Evolutionary conservation across 768 basidiomycete genomes (phyloP), one percentile per base, ranked within the genome.

Genomic region (Albatrellus ellisii): DNA sequence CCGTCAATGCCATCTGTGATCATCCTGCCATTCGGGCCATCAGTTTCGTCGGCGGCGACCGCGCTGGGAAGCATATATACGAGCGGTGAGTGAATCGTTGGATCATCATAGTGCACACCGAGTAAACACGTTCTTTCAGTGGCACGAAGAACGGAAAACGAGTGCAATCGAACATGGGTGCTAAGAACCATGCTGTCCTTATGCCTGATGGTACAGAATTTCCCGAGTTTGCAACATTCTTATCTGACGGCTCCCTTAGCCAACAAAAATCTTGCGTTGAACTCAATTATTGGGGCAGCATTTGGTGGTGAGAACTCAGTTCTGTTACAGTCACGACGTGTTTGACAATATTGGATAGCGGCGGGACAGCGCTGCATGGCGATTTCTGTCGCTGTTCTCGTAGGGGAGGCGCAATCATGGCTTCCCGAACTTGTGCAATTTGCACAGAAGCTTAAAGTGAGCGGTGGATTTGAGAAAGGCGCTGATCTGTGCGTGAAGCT

Each of bases 301-400:
- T 97, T 95, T 50, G 92, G 92, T 42, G 80, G 80, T 82, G 54
- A 51, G 67, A 46, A 22, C 15, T 10, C 26, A 6, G 28, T 36
- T 18, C 18, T 31, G 2, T 28, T 40, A 35, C 38, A 43, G 24
- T 48, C 29, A 60, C 55, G 26, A 50, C 42, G 6, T 49, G 55
- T 6, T 18, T n/a, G 28, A 46, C 14, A 15, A 57, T 56, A 42
- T 32, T 10, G 29, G 36, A 32, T 55, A 74, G 94, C 94, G 49
- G 94, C 94, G 24, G 94, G 94, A 10, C 94, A 98, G 59, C 75
- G 95, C 44, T 98, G 92, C 64, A 97, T 95, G 92, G 92, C 90
- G 10, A 64, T 94, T 32, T 94, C 90, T 10, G 89, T 92, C 25
- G 84, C 68, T n/a, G 59, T 95, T 22, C 70, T 94, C 39, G 87